Base-by-base conservation (phyloP, 2,329 filamentous ascomycete species). In the Escovopsis weberi region DNA sequence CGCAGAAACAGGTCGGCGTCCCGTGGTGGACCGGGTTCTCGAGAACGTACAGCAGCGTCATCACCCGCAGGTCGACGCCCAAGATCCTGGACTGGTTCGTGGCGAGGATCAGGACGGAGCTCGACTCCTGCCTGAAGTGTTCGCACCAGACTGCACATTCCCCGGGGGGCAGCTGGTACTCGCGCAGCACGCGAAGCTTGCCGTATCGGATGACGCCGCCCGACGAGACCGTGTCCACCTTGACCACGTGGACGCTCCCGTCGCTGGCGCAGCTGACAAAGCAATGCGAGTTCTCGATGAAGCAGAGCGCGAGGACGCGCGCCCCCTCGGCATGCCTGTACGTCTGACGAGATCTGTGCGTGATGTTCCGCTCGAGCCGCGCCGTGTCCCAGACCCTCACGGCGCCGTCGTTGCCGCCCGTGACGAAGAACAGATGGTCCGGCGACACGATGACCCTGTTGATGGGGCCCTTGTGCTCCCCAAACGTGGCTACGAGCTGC, bases 311-410 rank as follows among this genome's bases (percentile, higher is more conserved):
- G 28, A 85, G 79, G 2, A 96, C 82, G 45, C 77, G 82, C 0
- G 80, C 74, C 2, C 80, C 82, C 1, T 74, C 63, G 0, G 72
- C 74, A 52, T 95, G 85, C 44, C 72, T 80, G 62, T 95, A 82
- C 0, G 85, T 93, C 55, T 93, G 85, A 19, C 89, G 75, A 26
- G 91, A 87, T 37, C 87, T 78, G 53, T 94, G 83, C 0, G 85
- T 82, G 40, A 96, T 78, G 56, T 95, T 96, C 37, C 87, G 82
- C 62, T 98, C 91, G 6, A 98, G 70, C 23, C 91, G 75, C 26
- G 79, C 80, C 26, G 86, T 82, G 62, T 98, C 91, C 91, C 91
- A 98, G 5, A 98, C 74, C 55, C 85, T 94, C 44, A 95, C 85
- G 6, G 75, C 78, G 3, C 91, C 85, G 60, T 98, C 91, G 54